Conservation (phyloP, 306 rosid genomes). For the Delonix regia region DNA sequence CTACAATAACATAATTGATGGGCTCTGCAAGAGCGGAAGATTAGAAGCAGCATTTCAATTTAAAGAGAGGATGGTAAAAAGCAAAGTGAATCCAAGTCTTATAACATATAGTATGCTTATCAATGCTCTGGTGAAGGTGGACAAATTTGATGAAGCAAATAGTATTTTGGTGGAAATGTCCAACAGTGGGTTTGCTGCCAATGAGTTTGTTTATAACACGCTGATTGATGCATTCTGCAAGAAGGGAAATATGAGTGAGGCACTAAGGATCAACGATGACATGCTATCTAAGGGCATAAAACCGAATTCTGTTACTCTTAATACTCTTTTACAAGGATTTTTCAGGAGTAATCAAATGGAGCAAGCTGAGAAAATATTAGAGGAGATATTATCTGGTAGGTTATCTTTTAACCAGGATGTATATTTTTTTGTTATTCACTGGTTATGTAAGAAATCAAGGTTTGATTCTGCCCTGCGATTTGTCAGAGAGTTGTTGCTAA, state of each 20-base stretch:
- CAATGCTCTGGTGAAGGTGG: slow-evolving; percentile 61
- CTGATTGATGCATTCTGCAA: slow-evolving; percentile 67
- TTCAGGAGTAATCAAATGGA: slow-evolving; percentile 59
- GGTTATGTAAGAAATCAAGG: slow-evolving; percentile 51
- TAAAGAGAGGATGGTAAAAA: slow-evolving; percentile 56
- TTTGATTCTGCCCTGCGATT: slow-evolving; percentile 55
- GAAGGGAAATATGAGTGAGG: slow-evolving; percentile 57
- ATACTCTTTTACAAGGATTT: slow-evolving; percentile 64
- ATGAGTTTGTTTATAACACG: slow-evolving; percentile 59
- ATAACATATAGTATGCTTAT: slow-evolving; percentile 63
- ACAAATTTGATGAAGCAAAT: slow-evolving; percentile 52
- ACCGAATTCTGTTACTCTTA: slow-evolving; percentile 64
- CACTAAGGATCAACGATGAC: slow-evolving; percentile 59
- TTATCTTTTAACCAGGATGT: slow-evolving; percentile 53
- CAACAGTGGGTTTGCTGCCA: slow-evolving; percentile 52
- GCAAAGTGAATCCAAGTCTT: slow-evolving; percentile 55
- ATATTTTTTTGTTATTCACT: slow-evolving; percentile 51
- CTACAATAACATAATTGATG: slow-evolving; percentile 68
- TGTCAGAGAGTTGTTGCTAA: slow-evolving; percentile 46
- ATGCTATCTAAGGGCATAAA: slow-evolving; percentile 59
- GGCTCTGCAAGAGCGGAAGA: slow-evolving; percentile 66
- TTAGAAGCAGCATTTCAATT: slow-evolving; percentile 56
- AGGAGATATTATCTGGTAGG: slow-evolving; percentile 43
- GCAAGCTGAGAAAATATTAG: slow-evolving; percentile 51
- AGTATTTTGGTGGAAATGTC: slow-evolving; percentile 58